These are phyloP conservation scores for Zygosaccharomyces gambellarensis DNA, from an alignment of 805 yeast species.

Conservation along the genomic window DNA sequence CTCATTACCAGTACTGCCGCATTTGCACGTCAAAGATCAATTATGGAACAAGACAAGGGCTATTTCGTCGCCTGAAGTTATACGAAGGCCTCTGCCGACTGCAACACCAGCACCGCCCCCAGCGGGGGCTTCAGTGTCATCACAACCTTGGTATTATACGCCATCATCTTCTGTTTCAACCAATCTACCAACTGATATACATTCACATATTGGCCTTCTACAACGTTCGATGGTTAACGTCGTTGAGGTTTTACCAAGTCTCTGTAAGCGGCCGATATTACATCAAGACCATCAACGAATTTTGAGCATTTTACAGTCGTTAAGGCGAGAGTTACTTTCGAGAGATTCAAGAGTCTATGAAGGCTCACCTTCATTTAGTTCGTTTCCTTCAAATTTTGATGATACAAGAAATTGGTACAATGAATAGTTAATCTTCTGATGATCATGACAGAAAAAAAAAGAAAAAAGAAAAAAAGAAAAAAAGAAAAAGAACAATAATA, in stretches of 20 bases:
- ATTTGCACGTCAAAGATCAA: slow-evolving; percentile 9
- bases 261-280: not conserved
- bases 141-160: not conserved
- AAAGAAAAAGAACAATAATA: not conserved
- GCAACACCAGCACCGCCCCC: not conserved
- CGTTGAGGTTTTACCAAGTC: not conserved
- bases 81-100: slow-evolving; percentile 5
- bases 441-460: not conserved
- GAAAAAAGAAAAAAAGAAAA: not conserved
- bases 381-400: not conserved
- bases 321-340: not conserved
- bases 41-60: slow-evolving; percentile 11
- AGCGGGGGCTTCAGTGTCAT: not conserved
- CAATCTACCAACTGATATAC: not conserved
- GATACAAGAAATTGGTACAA: not conserved
- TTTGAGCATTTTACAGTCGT: not conserved
- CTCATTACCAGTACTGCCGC: slow-evolving; percentile 14
- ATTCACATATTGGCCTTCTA: not conserved
- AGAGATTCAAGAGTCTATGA: not conserved
- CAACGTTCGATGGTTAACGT: not conserved
- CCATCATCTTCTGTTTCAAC: not conserved
- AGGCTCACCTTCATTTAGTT: not conserved
- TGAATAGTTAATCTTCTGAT: not conserved
- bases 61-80: slow-evolving; percentile 13
- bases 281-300: not conserved